phyloP scores from a whole-genome alignment of 345 rosid species.

The Firmiana major region DNA sequence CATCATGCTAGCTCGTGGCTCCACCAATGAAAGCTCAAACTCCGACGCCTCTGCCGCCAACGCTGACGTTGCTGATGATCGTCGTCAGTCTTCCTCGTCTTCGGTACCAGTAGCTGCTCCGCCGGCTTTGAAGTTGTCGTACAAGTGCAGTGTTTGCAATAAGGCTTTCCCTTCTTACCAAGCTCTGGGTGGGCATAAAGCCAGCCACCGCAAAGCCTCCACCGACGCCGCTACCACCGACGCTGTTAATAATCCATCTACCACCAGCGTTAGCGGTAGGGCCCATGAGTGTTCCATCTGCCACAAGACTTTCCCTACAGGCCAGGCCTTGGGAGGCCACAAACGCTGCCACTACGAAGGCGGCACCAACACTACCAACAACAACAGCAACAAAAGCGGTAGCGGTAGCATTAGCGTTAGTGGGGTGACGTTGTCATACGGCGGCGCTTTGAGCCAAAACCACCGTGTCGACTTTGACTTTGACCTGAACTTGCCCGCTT shows the following conservation, averaged over 20 bases:
- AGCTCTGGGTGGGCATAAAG: constrained; percentile 95
- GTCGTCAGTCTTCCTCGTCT: not conserved
- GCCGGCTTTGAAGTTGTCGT: constrained; percentile 30
- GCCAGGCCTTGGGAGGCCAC: constrained; percentile 97
- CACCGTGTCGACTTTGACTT: constrained; percentile 46
- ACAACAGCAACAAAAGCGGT: constrained; percentile 6
- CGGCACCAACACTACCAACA: constrained; percentile 19
- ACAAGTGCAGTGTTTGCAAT: constrained; percentile 75
- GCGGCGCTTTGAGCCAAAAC: constrained; percentile 31
- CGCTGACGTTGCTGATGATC: not conserved
- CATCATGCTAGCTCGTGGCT: constrained; percentile 18
- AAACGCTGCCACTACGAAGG: constrained; percentile 98
- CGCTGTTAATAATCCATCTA: constrained; percentile 19
- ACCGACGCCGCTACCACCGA: constrained; percentile 8
- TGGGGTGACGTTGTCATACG: constrained; percentile 45
- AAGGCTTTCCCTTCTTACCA: constrained; percentile 86
- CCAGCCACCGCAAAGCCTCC: constrained; percentile 77
- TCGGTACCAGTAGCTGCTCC: constrained; percentile 7
- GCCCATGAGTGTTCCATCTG: constrained; percentile 90
- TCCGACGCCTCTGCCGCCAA: not conserved
- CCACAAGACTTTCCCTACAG: constrained; percentile 77
- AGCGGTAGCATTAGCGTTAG: constrained; percentile 37
- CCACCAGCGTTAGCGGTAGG: constrained; percentile 35
- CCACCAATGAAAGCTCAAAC: not conserved
- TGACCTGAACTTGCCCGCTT: constrained; percentile 82